A percentile compares a stretch with the other conserved stretches of the same genome.
Evolutionary conservation across 352 stramenopile species (phyloP).

Genomic region (Phytophthora pluvialis): DNA sequence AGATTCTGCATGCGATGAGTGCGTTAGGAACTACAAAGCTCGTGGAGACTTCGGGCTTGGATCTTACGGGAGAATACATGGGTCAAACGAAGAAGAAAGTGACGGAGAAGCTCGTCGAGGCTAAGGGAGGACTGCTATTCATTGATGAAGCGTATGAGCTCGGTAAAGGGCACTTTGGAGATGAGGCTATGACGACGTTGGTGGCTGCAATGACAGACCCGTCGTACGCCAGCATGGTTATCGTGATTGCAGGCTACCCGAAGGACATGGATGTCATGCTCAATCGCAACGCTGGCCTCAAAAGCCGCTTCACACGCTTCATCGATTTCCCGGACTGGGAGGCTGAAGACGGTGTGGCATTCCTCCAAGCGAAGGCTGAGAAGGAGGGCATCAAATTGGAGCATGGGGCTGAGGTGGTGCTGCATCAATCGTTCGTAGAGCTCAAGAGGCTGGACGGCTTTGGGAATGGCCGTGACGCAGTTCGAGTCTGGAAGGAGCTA

Average conservation of each 20-base stretch:
- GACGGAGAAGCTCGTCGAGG: conserved; percentile 85
- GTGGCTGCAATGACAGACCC: conserved; percentile 91
- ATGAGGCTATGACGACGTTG: conserved; percentile 92
- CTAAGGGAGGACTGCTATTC: conserved; percentile 92
- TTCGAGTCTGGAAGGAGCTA: conserved; percentile 69
- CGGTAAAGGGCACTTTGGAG: conserved; percentile 78
- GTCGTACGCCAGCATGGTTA: conserved; percentile 83
- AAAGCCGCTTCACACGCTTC: conserved; percentile 91
- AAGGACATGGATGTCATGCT: conserved; percentile 92
- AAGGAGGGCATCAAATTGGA: conserved; percentile 53
- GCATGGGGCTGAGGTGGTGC: conserved; percentile 21
- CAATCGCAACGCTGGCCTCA: conserved; percentile 89
- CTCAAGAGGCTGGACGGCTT: conserved; percentile 64
- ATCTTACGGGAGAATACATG: conserved; percentile 91
- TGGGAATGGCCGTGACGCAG: conserved; percentile 78
- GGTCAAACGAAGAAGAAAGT: conserved; percentile 92
- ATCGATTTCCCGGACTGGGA: conserved; percentile 92
- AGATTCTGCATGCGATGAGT: conserved; percentile 94
- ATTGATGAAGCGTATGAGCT: conserved; percentile 94
- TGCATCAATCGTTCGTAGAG: conserved; percentile 45
- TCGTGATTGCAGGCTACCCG: conserved; percentile 92
- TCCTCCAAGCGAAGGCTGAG: conserved; percentile 50
- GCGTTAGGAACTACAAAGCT: conserved; percentile 93
- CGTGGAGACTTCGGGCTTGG: conserved; percentile 85
- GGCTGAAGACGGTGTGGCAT: conserved; percentile 76